phyloP scores from a whole-genome alignment of 2,329 filamentous ascomycete genomes.

The Zopfia rhizophila region DNA sequence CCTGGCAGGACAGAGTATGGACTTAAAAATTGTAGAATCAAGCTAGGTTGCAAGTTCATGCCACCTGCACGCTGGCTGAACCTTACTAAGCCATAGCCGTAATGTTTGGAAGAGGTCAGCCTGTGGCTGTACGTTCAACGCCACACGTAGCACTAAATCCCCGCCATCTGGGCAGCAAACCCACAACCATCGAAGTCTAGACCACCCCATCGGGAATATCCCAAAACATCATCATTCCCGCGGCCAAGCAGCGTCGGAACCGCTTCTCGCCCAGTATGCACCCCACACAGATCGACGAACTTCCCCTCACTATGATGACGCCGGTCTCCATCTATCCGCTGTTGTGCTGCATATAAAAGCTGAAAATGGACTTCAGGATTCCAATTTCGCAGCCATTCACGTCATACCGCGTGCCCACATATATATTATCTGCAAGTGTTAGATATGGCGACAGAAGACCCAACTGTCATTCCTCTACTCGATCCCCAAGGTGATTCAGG shows the following conservation, averaged over 20 bases:
- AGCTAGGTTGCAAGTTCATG: too few relatives aligned
- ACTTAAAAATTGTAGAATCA: too few relatives aligned
- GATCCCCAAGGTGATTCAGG: constrained; percentile 21
- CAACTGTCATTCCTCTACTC: constrained; percentile 20
- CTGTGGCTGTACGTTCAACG: too few relatives aligned
- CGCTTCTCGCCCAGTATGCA: constrained; percentile 8
- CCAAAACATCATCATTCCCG: too few relatives aligned
- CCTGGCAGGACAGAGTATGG: too few relatives aligned
- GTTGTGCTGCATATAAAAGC: constrained; percentile 3
- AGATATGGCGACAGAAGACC: constrained; percentile 7
- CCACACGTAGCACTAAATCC: too few relatives aligned
- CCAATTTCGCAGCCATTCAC: neutral
- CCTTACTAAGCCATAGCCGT: too few relatives aligned
- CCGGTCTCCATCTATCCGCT: constrained; percentile 10
- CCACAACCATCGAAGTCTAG: too few relatives aligned
- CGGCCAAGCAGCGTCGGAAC: neutral
- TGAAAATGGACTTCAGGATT: neutral
- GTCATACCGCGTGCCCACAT: neutral
- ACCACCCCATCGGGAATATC: too few relatives aligned
- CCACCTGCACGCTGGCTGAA: too few relatives aligned
- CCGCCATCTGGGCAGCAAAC: too few relatives aligned
- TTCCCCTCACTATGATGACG: constrained; percentile 35
- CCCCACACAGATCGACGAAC: constrained; percentile 29
- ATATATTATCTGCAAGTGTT: neutral
- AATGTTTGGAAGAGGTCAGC: too few relatives aligned